Evolutionary conservation across 345 rosid genomes (phyloP).

Genomic region (Gossypium mustelinum): DNA sequence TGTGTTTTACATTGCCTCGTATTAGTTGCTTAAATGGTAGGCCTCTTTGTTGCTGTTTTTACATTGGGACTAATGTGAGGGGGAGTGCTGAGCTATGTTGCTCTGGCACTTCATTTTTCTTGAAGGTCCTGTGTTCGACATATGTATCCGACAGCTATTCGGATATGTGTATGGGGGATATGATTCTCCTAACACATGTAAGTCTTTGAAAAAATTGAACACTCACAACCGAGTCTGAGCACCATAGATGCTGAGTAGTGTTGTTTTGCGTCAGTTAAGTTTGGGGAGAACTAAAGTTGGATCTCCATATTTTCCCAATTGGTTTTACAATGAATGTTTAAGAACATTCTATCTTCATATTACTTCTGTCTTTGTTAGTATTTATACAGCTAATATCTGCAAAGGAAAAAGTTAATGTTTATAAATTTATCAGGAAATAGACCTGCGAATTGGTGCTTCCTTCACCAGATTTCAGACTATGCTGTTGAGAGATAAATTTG

Average conservation of each 20-base stretch:
- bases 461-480: constrained; percentile 96
- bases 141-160: not conserved
- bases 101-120: not conserved
- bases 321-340: not conserved
- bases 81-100: not conserved
- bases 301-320: not conserved
- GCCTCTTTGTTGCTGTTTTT: not conserved
- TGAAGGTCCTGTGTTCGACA: not conserved
- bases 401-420: not conserved
- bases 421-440: constrained; percentile 62
- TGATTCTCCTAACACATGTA: not conserved
- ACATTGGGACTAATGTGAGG: not conserved
- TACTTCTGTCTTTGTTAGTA: not conserved
- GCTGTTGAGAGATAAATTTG: constrained; percentile 76
- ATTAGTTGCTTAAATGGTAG: not conserved
- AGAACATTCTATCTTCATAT: not conserved
- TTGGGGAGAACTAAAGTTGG: not conserved
- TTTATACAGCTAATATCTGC: not conserved
- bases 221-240: not conserved
- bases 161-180: not conserved
- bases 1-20: not conserved
- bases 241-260: not conserved
- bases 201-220: not conserved
- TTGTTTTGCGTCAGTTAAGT: not conserved
- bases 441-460: constrained; percentile 95